Evolutionary conservation across 306 rosid genomes (phyloP).

Genomic region (Quercus rubra): DNA sequence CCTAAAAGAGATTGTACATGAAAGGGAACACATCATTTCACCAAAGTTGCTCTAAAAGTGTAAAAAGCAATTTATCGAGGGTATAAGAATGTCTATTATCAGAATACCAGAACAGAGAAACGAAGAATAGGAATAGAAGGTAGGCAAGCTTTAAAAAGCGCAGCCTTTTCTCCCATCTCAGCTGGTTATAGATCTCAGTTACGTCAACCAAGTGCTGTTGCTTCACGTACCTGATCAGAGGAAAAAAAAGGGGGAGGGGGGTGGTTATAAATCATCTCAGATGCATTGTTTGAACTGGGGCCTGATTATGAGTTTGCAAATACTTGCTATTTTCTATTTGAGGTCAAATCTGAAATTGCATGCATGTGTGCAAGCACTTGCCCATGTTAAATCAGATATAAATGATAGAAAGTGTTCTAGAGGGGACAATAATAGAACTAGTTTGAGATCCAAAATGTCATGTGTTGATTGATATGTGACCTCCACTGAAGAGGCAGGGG

Average conservation of each 20-base stretch:
- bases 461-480: not conserved
- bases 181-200: conserved; percentile 79
- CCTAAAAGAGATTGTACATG: conserved; percentile 40
- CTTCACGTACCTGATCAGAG: conserved; percentile 50
- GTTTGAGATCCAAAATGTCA: not conserved
- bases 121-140: conserved; percentile 38
- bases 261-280: conserved; percentile 20
- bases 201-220: conserved; percentile 65
- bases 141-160: conserved; percentile 56
- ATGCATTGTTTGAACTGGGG: not conserved
- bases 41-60: conserved; percentile 12
- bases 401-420: not conserved
- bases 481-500: not conserved
- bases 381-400: not conserved
- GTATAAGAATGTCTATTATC: conserved; percentile 3
- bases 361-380: not conserved
- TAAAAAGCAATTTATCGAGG: not conserved
- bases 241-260: no score
- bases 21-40: conserved; percentile 16
- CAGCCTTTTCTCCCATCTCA: conserved; percentile 69
- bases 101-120: conserved; percentile 61
- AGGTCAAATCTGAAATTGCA: not conserved
- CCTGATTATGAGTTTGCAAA: not conserved
- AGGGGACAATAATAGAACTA: not conserved
- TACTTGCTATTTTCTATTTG: not conserved